A percentile compares a stretch with the other conserved stretches of the same genome.
Conservation (phyloP, 805 yeast genomes). For the Schwanniomyces sp. region DNA sequence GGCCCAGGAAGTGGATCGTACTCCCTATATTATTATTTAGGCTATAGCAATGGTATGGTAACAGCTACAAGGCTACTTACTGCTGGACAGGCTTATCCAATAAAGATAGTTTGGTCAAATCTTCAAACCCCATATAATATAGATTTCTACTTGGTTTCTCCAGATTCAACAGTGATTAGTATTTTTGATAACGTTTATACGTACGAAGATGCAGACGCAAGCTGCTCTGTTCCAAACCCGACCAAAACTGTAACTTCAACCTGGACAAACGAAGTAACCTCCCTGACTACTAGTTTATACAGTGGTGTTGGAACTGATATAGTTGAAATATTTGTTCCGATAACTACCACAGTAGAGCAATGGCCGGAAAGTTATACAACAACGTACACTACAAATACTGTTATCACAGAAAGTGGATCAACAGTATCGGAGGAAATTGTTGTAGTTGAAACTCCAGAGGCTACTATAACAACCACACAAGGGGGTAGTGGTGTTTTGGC, state of each 20-base stretch:
- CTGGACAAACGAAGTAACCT: neutral
- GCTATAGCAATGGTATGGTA: neutral
- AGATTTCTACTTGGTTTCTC: slow-evolving; percentile 13
- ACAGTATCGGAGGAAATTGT: neutral
- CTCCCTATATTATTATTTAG: neutral
- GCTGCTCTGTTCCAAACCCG: neutral
- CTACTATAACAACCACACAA: neutral
- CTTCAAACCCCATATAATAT: slow-evolving; percentile 12
- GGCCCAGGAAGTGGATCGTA: neutral
- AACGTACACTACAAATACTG: neutral
- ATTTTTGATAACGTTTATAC: slow-evolving; percentile 14
- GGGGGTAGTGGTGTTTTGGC: neutral
- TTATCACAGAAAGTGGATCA: neutral
- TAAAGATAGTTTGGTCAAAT: slow-evolving; percentile 21
- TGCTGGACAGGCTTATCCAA: slow-evolving; percentile 26
- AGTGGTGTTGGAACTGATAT: neutral
- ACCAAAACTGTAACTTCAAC: neutral
- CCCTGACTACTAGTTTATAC: too few species aligned
- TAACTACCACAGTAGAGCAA: neutral
- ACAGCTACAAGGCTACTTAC: slow-evolving; percentile 7
- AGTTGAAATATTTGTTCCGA: neutral
- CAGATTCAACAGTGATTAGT: slow-evolving; percentile 12
- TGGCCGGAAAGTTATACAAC: neutral
- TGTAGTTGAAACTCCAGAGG: neutral
- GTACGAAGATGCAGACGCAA: neutral